Conservation (phyloP, 192 early-diverging fungal genomes). For the Thoreauomyces humboldtii region DNA sequence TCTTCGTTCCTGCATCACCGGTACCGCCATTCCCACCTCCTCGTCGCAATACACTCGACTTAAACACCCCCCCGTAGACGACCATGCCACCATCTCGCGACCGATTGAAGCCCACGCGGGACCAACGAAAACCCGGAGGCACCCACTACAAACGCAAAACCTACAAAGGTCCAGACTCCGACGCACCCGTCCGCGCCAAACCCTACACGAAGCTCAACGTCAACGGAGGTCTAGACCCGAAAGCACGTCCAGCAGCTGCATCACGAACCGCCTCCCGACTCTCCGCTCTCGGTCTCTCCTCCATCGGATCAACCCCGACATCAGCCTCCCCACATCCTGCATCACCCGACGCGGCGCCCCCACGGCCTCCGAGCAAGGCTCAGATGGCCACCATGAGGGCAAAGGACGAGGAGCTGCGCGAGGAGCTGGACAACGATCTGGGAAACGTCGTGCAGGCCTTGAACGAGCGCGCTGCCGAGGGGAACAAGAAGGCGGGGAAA, state of each 20-base stretch:
- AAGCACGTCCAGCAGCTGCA: not conserved
- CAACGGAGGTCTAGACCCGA: not conserved
- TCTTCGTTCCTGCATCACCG: too few species aligned
- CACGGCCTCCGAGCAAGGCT: not conserved
- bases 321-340: not conserved
- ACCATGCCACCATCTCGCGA: too few species aligned
- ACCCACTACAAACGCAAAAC: too few species aligned
- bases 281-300: slow-evolving; percentile 3
- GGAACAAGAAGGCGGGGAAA: not conserved
- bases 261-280: slow-evolving; percentile 2
- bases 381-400: not conserved
- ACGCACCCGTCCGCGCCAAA: not conserved
- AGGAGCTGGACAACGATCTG: slow-evolving; percentile 4
- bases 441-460: not conserved
- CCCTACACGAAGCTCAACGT: slow-evolving; percentile 3
- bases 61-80: too few species aligned
- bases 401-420: slow-evolving; percentile 10
- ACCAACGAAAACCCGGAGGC: too few species aligned
- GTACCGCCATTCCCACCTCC: too few species aligned
- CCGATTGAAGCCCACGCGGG: too few species aligned
- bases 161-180: not conserved
- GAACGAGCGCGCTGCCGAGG: not conserved
- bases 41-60: too few species aligned
- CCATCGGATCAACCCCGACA: not conserved
- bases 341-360: not conserved